A percentile compares a stretch with the other conserved stretches of the same genome.
Evolutionary conservation across 1,139 yeast species (phyloP).

Genomic region (Arxiozyma heterogenica): DNA sequence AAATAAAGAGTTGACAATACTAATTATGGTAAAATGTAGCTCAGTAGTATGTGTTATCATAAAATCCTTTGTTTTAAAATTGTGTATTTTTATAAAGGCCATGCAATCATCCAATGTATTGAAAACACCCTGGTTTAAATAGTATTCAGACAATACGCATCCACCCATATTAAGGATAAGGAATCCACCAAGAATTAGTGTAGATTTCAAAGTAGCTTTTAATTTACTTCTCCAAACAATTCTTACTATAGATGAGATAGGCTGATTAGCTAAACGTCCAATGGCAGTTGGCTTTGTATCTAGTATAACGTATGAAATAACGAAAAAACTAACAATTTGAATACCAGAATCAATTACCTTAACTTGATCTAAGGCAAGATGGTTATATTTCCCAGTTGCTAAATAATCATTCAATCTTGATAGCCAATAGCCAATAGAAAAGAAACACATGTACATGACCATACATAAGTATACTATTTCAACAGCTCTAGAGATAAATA

Average conservation of each 20-base stretch:
- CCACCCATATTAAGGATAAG: background rate
- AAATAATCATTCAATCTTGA: background rate
- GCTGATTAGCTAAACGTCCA: constrained; percentile 1
- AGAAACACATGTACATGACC: background rate
- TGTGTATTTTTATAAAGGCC: background rate
- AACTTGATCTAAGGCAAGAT: background rate
- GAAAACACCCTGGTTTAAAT: background rate
- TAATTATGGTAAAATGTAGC: background rate
- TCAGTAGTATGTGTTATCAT: background rate
- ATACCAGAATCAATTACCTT: background rate
- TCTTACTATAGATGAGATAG: background rate
- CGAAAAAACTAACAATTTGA: background rate
- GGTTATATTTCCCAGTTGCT: background rate
- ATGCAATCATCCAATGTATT: background rate
- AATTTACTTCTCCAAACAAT: constrained; percentile 1
- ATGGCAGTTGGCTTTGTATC: constrained; percentile 2
- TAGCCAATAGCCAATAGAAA: background rate
- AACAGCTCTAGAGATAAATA: background rate
- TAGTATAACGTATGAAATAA: background rate
- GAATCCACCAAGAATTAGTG: background rate
- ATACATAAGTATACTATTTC: background rate
- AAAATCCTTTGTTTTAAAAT: background rate
- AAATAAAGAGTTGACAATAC: background rate
- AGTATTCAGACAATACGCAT: constrained; percentile 1
- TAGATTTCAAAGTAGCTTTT: background rate